phyloP scores from a whole-genome alignment of 2,329 filamentous ascomycete genomes.

The Aureobasidium sp. region DNA sequence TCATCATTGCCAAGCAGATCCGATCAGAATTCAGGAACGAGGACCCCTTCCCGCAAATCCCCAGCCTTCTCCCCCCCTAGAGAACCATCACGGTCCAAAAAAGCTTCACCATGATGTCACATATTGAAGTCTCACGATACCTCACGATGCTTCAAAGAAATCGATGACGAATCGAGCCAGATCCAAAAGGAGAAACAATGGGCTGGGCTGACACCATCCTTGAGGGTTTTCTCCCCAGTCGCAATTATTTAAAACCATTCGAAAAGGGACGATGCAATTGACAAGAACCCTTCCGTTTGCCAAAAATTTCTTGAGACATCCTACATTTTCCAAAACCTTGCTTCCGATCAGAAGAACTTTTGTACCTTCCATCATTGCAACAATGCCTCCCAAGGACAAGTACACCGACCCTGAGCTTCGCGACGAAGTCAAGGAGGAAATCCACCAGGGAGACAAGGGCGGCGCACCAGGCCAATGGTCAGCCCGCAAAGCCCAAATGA shows the following conservation, averaged over 20 bases:
- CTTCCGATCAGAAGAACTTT: neutral
- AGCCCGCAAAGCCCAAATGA: slow-evolving; percentile 36
- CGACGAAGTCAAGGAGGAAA: slow-evolving; percentile 42
- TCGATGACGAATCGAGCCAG: slow-evolving; percentile 13
- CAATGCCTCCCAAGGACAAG: slow-evolving; percentile 42
- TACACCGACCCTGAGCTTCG: slow-evolving; percentile 42
- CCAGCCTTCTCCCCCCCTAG: neutral
- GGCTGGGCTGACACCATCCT: neutral
- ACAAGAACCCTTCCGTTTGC: neutral
- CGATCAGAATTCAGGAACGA: too few relatives aligned
- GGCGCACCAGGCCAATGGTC: slow-evolving; percentile 45
- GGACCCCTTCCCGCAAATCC: neutral
- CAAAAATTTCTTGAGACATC: neutral
- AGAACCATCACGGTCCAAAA: slow-evolving; percentile 8
- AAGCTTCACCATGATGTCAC: neutral
- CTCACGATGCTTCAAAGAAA: slow-evolving; percentile 5
- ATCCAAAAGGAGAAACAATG: neutral
- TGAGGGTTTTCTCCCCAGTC: neutral
- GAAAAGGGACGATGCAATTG: neutral
- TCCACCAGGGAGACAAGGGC: slow-evolving; percentile 41
- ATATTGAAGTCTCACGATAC: neutral
- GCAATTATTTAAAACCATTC: neutral
- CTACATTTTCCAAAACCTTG: too few relatives aligned
- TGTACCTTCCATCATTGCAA: neutral
- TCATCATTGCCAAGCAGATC: slow-evolving; percentile 13